A percentile compares a stretch with the other conserved stretches of the same genome.
Evolutionary conservation across 75 land plant genomes (phyloP).

Genomic region (Ceratopteris richardii): DNA sequence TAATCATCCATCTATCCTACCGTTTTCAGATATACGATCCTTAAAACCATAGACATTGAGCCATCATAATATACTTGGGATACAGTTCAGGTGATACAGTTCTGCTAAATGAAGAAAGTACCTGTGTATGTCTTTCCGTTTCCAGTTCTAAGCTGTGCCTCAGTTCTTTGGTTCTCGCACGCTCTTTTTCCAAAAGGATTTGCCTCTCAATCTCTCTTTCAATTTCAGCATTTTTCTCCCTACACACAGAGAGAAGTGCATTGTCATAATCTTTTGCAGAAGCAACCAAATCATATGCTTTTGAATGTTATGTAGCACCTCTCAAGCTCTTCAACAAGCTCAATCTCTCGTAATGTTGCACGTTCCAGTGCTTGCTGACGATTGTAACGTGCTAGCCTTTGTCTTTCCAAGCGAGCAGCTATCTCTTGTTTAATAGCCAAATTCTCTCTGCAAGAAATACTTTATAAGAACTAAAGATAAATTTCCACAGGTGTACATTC

Average conservation of each 20-base stretch:
- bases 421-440: slow-evolving; percentile 51
- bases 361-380: slow-evolving; percentile 74
- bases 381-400: slow-evolving; percentile 41
- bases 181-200: slow-evolving; percentile 64
- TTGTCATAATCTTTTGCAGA: too few relatives aligned
- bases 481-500: not conserved
- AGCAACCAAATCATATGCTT: too few relatives aligned
- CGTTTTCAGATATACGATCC: too few relatives aligned
- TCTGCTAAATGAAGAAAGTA: slow-evolving; percentile 10
- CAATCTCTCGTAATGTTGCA: slow-evolving; percentile 63
- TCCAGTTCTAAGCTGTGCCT: slow-evolving; percentile 77
- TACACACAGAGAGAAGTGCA: slow-evolving; percentile 9
- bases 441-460: slow-evolving; percentile 48
- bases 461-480: too few relatives aligned
- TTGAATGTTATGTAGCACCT: slow-evolving; percentile 39
- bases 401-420: slow-evolving; percentile 61
- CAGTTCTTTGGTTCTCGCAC: slow-evolving; percentile 87
- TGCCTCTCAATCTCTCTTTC: slow-evolving; percentile 85
- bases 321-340: slow-evolving; percentile 83
- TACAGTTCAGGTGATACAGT: too few relatives aligned
- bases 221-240: slow-evolving; percentile 65
- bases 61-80: too few relatives aligned
- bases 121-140: slow-evolving; percentile 79
- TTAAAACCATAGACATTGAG: too few relatives aligned
- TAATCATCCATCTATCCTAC: too few relatives aligned